Conservation (phyloP, 176 grass and related monocot genomes). For the Musa schizocarpa region DNA sequence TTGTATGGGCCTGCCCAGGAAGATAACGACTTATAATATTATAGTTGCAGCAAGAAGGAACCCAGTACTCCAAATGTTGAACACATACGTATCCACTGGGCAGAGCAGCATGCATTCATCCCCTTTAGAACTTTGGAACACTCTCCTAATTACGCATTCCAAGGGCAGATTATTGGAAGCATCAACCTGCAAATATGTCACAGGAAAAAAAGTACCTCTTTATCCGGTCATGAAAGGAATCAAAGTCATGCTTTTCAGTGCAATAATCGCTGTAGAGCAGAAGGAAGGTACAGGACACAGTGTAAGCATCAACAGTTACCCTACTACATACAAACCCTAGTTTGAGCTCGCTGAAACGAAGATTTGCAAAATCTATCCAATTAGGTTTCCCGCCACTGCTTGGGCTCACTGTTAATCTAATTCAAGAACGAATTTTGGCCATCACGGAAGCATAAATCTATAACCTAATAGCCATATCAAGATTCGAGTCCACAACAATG, state of each 20-base stretch:
- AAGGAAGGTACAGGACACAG: neutral
- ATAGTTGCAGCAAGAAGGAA: neutral
- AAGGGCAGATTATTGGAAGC: conserved; percentile 51
- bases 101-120: conserved; percentile 86
- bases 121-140: conserved; percentile 57
- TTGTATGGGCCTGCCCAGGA: conserved; percentile 53
- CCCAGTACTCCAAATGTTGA: neutral
- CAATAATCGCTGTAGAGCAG: neutral
- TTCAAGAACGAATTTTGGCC: neutral
- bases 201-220: neutral
- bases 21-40: neutral
- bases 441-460: neutral
- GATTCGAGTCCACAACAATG: neutral
- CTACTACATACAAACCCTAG: neutral
- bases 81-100: conserved; percentile 69
- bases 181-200: conserved; percentile 46
- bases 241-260: neutral
- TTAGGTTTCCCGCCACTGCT: neutral
- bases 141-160: conserved; percentile 78
- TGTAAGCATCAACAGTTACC: neutral
- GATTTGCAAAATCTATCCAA: neutral
- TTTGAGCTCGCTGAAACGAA: neutral
- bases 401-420: neutral
- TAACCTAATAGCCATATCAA: neutral
- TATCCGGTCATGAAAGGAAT: neutral